phyloP scores from a whole-genome alignment of 768 basidiomycete species.

The Mrakia hoshinonis region DNA sequence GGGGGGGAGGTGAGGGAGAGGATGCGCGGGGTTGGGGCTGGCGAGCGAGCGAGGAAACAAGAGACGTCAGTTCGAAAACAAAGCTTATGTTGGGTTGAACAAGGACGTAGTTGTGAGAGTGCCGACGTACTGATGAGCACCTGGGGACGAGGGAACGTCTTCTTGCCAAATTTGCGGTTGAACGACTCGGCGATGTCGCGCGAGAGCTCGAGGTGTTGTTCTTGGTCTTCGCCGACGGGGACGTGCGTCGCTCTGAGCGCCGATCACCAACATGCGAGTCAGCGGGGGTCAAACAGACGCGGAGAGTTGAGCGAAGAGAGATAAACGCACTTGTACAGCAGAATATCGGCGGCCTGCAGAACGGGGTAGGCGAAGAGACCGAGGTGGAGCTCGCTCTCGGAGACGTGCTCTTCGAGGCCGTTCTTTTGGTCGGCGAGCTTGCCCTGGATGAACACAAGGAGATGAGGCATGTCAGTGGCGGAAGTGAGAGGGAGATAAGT shows the following conservation, averaged over 20 bases:
- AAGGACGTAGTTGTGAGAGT: background rate
- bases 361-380: constrained; percentile 89
- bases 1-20: constrained; percentile 76
- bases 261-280: background rate
- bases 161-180: constrained; percentile 57
- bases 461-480: background rate
- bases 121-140: constrained; percentile 60
- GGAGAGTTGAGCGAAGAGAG: background rate
- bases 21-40: constrained; percentile 71
- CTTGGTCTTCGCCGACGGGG: constrained; percentile 93
- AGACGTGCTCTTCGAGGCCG: constrained; percentile 64
- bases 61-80: no score
- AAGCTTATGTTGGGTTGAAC: no score
- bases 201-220: constrained; percentile 82
- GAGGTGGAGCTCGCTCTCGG: constrained; percentile 70
- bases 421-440: constrained; percentile 67
- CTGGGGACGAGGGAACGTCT: constrained; percentile 54
- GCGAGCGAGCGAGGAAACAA: background rate
- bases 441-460: constrained; percentile 49
- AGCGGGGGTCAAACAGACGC: background rate
- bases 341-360: constrained; percentile 84
- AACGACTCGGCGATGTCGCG: constrained; percentile 75
- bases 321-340: constrained; percentile 62
- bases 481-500: background rate
- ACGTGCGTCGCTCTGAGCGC: constrained; percentile 70